phyloP scores from a whole-genome alignment of 805 yeast genomes.

The Nakazawaea populi region DNA sequence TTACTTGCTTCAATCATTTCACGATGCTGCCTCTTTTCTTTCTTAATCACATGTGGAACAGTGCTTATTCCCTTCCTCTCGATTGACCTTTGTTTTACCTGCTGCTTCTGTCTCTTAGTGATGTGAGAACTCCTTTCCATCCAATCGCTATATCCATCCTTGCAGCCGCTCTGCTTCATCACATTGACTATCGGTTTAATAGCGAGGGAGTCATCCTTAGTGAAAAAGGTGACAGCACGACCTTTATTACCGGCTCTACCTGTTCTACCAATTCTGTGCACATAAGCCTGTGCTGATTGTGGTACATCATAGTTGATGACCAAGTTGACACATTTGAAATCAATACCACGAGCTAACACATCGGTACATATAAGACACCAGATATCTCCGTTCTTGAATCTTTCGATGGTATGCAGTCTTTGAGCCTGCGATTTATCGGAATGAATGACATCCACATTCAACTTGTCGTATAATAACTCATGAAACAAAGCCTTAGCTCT shows the following conservation, averaged over 20 bases:
- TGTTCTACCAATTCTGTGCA: constrained; percentile 97
- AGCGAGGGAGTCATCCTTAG: constrained; percentile 76
- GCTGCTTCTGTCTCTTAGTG: constrained; percentile 54
- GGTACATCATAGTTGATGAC: constrained; percentile 98
- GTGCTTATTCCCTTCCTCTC: constrained; percentile 78
- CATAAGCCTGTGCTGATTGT: constrained; percentile 86
- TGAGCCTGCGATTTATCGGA: constrained; percentile 89
- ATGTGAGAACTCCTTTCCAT: constrained; percentile 67
- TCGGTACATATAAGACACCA: constrained; percentile 98
- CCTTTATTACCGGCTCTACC: constrained; percentile 93
- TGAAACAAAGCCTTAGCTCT: constrained; percentile 95
- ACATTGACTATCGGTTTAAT: constrained; percentile 86
- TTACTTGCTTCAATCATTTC: constrained; percentile 78
- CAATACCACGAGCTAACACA: constrained; percentile 94
- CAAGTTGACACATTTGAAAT: constrained; percentile 90
- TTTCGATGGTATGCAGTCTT: constrained; percentile 76
- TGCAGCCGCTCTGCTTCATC: constrained; percentile 87
- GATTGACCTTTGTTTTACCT: constrained; percentile 48
- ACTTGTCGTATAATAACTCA: constrained; percentile 83
- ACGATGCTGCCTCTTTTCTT: constrained; percentile 53
- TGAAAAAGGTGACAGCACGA: constrained; percentile 84
- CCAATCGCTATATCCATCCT: constrained; percentile 67
- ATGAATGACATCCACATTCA: constrained; percentile 93
- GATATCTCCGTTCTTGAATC: constrained; percentile 82
- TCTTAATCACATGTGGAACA: constrained; percentile 63